Evolutionary conservation across 108 stramenopile genomes (phyloP), one percentile per base, ranked within the genome.

Genomic region (Cyclostephanos tholiformis): DNA sequence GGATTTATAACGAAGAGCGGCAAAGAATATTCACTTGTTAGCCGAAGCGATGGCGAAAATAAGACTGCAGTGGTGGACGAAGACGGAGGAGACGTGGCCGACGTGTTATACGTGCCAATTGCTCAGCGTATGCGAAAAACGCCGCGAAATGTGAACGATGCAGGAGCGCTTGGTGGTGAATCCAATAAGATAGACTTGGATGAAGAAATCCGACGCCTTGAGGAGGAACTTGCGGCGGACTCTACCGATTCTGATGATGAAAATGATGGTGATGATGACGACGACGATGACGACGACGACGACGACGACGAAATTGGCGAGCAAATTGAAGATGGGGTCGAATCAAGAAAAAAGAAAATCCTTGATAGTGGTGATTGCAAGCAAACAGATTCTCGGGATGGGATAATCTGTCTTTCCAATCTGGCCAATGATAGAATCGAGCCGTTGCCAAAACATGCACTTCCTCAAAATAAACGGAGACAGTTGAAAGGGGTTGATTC

Each of bases 151-250:
- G 35, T 32, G 17, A 76, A 63, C 35, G 26, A 48, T 63, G 50
- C 19, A 10, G 46, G 63, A 56, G 41, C 11, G 64, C 26, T 19
- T 20, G 8, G 48, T 36, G 26, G 12, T 13, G 52, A 72, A 72
- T 44, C 59, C 25, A 65, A 52, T 3, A 57, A 46, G 39, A 44
- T 67, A 17, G 90, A 93, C 74, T 77, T 91, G 53, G 92, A 93
- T 62, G 90, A 93, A 58, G 90, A 93, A 77, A 93, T 94, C 48
- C 55, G 79, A 41, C 52, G 90, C 48, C 65, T 94, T 7, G 92
- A 94, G 84, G 85, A 79, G 26, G 92, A 94, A 63, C 80, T 94
- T 27, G 85, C 87, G 53, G 61, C 69, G 59, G 75, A 68, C 36
- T 48, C 20, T 32, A 44, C 59, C 17, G 38, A 46, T 23, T 73